These are phyloP conservation scores for Epichloe bromicola DNA, from an alignment of 2,329 filamentous ascomycete species.

Conservation along the genomic window DNA sequence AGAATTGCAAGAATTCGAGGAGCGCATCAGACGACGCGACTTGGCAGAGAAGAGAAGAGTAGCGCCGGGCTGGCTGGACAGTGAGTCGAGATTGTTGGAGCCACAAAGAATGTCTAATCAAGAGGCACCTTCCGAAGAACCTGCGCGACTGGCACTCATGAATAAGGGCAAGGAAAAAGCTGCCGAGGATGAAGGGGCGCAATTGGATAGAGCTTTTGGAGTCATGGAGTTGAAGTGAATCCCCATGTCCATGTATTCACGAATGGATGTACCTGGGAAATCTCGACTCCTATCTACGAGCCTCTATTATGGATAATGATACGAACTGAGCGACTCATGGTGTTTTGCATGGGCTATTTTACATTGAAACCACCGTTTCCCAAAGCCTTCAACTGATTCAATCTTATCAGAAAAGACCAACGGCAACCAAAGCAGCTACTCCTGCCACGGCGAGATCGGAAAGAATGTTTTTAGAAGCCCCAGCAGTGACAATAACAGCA, in stretches of 20 bases:
- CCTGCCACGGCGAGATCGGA: slow-evolving; percentile 6
- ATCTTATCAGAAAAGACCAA: slow-evolving; percentile 9
- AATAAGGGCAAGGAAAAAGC: slow-evolving; percentile 7
- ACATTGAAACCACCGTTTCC: no score
- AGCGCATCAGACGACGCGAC: slow-evolving; percentile 49
- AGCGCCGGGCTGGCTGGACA: slow-evolving; percentile 71
- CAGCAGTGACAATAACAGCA: slow-evolving; percentile 4
- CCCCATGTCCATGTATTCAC: no score
- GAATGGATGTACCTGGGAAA: no score
- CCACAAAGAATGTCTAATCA: slow-evolving; percentile 42
- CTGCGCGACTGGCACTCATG: neutral
- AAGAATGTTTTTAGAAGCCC: slow-evolving; percentile 1
- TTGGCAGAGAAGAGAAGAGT: slow-evolving; percentile 68
- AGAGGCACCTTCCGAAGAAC: slow-evolving; percentile 9
- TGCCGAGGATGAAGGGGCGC: slow-evolving; percentile 32
- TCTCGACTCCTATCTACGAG: neutral
- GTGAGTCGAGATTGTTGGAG: slow-evolving; percentile 54
- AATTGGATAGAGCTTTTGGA: slow-evolving; percentile 46
- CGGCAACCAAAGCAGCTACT: slow-evolving; percentile 2
- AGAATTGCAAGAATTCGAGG: slow-evolving; percentile 58
- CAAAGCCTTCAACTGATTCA: no score
- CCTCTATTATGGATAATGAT: neutral
- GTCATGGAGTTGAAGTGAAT: slow-evolving; percentile 24
- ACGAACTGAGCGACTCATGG: neutral
- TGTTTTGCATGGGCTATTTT: neutral